Evolutionary conservation across 768 basidiomycete species (phyloP).

Genomic region (Leccinum incarnatum): DNA sequence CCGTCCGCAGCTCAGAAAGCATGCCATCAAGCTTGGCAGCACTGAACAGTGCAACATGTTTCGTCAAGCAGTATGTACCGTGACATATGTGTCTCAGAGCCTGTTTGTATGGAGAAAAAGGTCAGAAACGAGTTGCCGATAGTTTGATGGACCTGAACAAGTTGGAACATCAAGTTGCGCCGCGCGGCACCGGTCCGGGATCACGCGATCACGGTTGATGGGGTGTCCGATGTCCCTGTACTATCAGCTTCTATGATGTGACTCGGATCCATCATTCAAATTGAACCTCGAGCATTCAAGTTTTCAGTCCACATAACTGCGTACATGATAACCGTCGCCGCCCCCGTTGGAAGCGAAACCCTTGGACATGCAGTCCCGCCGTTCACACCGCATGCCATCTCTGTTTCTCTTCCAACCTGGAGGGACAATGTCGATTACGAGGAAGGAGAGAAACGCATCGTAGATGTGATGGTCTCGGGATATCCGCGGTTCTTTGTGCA

Average conservation of each 20-base stretch:
- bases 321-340: slow-evolving; percentile 6
- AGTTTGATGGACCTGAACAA: neutral
- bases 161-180: neutral
- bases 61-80: neutral
- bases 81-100: neutral
- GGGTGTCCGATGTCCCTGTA: neutral
- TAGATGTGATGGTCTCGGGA: slow-evolving; percentile 79
- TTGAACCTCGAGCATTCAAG: no score
- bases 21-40: neutral
- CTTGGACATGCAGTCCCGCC: slow-evolving; percentile 60
- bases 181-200: no score
- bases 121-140: neutral
- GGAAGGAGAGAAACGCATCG: slow-evolving; percentile 77
- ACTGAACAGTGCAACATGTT: neutral
- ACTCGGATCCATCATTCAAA: neutral
- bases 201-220: neutral
- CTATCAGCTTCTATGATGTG: neutral
- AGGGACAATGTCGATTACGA: slow-evolving; percentile 89
- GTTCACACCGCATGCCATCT: slow-evolving; percentile 83
- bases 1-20: neutral
- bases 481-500: slow-evolving; percentile 97
- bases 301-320: neutral
- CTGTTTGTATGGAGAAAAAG: neutral
- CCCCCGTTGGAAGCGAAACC: slow-evolving; percentile 13
- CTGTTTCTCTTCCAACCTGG: slow-evolving; percentile 95